Evolutionary conservation across 2,329 filamentous ascomycete species (phyloP).

Genomic region (Colletotrichum liaoningense): DNA sequence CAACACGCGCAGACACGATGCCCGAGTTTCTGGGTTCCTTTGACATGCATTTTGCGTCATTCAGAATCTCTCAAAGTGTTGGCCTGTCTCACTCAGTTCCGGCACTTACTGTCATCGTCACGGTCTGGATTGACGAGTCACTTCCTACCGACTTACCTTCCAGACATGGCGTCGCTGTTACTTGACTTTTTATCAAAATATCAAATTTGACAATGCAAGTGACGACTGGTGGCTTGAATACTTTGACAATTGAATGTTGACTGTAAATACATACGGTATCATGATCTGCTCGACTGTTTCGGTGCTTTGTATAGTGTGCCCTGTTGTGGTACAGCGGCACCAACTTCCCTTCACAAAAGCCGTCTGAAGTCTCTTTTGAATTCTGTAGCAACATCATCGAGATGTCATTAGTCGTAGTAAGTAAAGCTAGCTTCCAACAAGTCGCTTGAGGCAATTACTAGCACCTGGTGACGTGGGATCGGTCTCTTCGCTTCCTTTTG

Average conservation of each 20-base stretch:
- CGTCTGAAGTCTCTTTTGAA: not conserved
- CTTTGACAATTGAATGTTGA: not conserved
- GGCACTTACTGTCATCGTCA: not conserved
- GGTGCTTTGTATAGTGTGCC: not conserved
- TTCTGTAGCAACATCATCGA: constrained; percentile 5
- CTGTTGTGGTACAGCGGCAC: not conserved
- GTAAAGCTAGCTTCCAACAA: constrained; percentile 6
- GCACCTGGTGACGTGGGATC: constrained; percentile 17
- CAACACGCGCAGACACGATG: not conserved
- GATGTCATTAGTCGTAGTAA: constrained; percentile 12
- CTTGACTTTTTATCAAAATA: not conserved
- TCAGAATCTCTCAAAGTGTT: not conserved
- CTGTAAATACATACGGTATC: not conserved
- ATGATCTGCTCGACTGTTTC: not conserved
- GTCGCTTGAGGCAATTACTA: not conserved
- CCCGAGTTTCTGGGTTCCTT: not conserved
- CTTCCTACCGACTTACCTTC: not conserved
- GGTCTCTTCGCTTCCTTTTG: not conserved
- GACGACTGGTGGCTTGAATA: not conserved
- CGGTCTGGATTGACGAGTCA: not conserved
- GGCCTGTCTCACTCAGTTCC: not conserved
- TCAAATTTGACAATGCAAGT: not conserved
- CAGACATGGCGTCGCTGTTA: not conserved
- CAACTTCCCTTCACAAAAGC: not conserved
- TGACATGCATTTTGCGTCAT: constrained; percentile 2